Evolutionary conservation across 2,329 filamentous ascomycete species (phyloP).

Genomic region (Colletotrichum coccodes): DNA sequence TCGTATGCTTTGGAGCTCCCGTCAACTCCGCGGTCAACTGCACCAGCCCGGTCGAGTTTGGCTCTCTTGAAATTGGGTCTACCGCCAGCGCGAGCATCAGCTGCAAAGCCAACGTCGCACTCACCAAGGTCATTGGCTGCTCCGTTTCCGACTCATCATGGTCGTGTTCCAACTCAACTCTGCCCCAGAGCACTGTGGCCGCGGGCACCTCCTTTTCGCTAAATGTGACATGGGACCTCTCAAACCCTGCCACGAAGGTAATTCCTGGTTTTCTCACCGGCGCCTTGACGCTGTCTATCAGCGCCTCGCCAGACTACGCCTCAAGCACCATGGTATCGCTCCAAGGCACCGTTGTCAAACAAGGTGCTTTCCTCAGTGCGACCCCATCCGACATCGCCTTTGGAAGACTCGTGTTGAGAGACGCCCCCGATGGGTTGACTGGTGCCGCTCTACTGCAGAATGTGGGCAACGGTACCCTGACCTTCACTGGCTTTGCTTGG

Average conservation of each 20-base stretch:
- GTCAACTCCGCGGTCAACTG: slow-evolving; percentile 53
- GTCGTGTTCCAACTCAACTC: slow-evolving; percentile 46
- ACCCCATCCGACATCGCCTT: slow-evolving; percentile 50
- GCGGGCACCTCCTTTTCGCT: slow-evolving; percentile 50
- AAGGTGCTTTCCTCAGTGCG: slow-evolving; percentile 46
- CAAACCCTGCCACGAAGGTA: slow-evolving; percentile 39
- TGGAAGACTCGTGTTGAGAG: slow-evolving; percentile 49
- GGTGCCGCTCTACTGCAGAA: slow-evolving; percentile 48
- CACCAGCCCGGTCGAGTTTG: slow-evolving; percentile 50
- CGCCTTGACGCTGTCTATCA: slow-evolving; percentile 49
- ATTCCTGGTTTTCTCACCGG: slow-evolving; percentile 48
- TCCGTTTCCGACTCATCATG: slow-evolving; percentile 48
- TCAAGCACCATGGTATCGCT: slow-evolving; percentile 48
- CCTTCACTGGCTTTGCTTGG: slow-evolving; percentile 47
- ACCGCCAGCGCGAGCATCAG: slow-evolving; percentile 42
- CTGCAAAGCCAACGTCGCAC: slow-evolving; percentile 50
- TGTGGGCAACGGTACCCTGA: slow-evolving; percentile 46
- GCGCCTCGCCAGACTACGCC: slow-evolving; percentile 47
- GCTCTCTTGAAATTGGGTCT: slow-evolving; percentile 45
- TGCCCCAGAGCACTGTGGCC: slow-evolving; percentile 47
- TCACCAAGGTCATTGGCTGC: slow-evolving; percentile 48
- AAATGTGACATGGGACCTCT: slow-evolving; percentile 50
- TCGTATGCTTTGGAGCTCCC: slow-evolving; percentile 49
- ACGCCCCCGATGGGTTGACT: slow-evolving; percentile 32
- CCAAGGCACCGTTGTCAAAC: slow-evolving; percentile 49